phyloP scores from a whole-genome alignment of 108 stramenopile genomes.

The Aurantiochytrium sp. region DNA sequence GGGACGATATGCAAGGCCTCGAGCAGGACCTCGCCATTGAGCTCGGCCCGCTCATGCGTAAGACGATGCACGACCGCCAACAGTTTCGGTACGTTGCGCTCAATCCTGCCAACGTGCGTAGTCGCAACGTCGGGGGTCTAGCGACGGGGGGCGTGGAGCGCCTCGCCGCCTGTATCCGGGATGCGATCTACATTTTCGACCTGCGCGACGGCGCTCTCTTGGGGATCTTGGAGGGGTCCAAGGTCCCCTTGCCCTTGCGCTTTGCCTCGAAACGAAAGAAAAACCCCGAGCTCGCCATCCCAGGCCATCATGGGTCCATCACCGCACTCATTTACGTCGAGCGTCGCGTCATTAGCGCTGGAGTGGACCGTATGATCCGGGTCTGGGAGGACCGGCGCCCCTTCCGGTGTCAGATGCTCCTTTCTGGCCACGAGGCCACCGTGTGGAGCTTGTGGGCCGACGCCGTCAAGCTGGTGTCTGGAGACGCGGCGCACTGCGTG shows the following conservation, averaged over 20 bases:
- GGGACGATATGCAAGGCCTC: slow-evolving; percentile 14
- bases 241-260: not conserved
- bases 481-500: not conserved
- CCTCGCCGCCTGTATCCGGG: not conserved
- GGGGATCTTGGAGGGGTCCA: not conserved
- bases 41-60: not conserved
- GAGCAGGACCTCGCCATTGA: not conserved
- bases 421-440: not conserved
- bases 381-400: not conserved
- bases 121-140: not conserved
- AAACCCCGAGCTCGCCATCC: not conserved
- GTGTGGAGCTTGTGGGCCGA: slow-evolving; percentile 11
- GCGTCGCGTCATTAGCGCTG: not conserved
- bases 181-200: not conserved
- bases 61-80: not conserved
- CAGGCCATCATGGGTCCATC: slow-evolving; percentile 22
- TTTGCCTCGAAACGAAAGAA: not conserved
- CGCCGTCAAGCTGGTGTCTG: not conserved
- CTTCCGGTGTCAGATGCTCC: not conserved
- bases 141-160: slow-evolving; percentile 27
- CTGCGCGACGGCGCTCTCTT: not conserved
- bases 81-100: slow-evolving; percentile 3
- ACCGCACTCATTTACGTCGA: not conserved
- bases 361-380: not conserved
- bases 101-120: not conserved